Percentiles rank a stretch among this genome's conserved stretches.
Conservation (phyloP, 23 red algal genomes). For the Pyropia yezoensis region DNA sequence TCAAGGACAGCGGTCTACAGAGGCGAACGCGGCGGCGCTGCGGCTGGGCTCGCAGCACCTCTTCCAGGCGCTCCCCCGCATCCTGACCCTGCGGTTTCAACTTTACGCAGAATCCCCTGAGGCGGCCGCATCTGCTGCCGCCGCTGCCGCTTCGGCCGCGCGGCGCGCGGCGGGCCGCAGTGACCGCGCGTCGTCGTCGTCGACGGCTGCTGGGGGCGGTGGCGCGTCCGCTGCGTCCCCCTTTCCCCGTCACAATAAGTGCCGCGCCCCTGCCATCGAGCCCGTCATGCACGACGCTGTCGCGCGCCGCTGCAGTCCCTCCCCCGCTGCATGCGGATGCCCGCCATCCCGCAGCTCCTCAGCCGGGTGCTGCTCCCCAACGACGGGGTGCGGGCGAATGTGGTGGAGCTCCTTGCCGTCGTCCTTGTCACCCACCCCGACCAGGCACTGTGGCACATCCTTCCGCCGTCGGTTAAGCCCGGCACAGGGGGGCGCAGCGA, state of each 20-base stretch:
- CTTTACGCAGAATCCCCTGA: slow-evolving; percentile 10
- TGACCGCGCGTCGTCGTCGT: too few species aligned
- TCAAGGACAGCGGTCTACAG: too few species aligned
- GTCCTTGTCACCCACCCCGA: slow-evolving; percentile 41
- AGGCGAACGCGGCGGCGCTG: slow-evolving; percentile 60
- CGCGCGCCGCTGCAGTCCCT: slow-evolving; percentile 18
- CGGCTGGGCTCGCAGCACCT: slow-evolving; percentile 39
- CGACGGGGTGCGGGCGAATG: slow-evolving; percentile 23
- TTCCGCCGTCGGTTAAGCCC: slow-evolving; percentile 23
- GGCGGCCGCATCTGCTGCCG: neutral
- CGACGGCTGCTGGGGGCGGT: too few species aligned
- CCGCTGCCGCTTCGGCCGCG: too few species aligned
- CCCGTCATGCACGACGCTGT: neutral
- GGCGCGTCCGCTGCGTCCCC: too few species aligned
- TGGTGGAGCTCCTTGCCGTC: slow-evolving; percentile 35
- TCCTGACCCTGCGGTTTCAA: slow-evolving; percentile 85
- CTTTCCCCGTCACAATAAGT: neutral
- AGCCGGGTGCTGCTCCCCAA: slow-evolving; percentile 45
- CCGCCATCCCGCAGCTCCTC: slow-evolving; percentile 80
- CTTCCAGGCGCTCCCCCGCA: slow-evolving; percentile 73
- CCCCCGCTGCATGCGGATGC: slow-evolving; percentile 71
- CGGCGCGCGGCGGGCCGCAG: too few species aligned
- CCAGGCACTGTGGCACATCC: slow-evolving; percentile 59
- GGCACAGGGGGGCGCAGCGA: slow-evolving; percentile 8
- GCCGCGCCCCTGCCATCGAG: slow-evolving; percentile 4